Conservation (phyloP, 495 filamentous ascomycete genomes). For the Daldinia vernicosa region DNA sequence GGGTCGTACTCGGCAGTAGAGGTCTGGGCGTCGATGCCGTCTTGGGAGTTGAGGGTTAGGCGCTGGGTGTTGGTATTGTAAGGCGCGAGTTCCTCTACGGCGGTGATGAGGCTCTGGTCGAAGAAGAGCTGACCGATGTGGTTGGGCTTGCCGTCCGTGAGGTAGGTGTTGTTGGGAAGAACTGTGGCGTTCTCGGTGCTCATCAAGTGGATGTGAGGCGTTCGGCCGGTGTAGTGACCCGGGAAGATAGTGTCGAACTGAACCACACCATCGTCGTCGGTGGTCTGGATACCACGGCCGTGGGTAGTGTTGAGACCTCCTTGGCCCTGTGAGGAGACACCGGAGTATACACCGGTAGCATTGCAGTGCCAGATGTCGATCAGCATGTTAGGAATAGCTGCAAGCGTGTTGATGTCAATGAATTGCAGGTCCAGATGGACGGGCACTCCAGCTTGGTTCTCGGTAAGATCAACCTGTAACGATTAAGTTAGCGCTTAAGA, state of each 20-base stretch:
- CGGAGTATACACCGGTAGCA: slow-evolving; percentile 63
- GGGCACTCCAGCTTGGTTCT: slow-evolving; percentile 57
- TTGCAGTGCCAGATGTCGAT: slow-evolving; percentile 63
- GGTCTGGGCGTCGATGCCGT: slow-evolving; percentile 46
- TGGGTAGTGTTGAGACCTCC: slow-evolving; percentile 58
- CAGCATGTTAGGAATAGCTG: slow-evolving; percentile 58
- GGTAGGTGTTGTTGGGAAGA: slow-evolving; percentile 57
- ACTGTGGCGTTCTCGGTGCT: slow-evolving; percentile 53
- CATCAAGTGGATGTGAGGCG: slow-evolving; percentile 58
- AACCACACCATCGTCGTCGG: slow-evolving; percentile 58
- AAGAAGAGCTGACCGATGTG: slow-evolving; percentile 69
- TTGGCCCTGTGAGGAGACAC: slow-evolving; percentile 40
- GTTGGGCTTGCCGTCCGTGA: slow-evolving; percentile 56
- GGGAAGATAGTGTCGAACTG: slow-evolving; percentile 62
- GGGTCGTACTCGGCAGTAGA: slow-evolving; percentile 53
- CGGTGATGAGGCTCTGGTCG: slow-evolving; percentile 46
- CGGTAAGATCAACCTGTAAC: slow-evolving; percentile 55
- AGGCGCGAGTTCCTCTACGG: slow-evolving; percentile 48
- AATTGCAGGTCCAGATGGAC: slow-evolving; percentile 65
- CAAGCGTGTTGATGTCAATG: slow-evolving; percentile 62
- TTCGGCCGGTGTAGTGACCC: slow-evolving; percentile 61
- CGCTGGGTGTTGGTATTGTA: slow-evolving; percentile 49
- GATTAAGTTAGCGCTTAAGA: slow-evolving; percentile 26
- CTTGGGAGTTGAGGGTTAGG: slow-evolving; percentile 46
- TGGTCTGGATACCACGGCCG: slow-evolving; percentile 59